Conservation (phyloP, 2,329 filamentous ascomycete genomes). For the Aureobasidium namibiae region DNA sequence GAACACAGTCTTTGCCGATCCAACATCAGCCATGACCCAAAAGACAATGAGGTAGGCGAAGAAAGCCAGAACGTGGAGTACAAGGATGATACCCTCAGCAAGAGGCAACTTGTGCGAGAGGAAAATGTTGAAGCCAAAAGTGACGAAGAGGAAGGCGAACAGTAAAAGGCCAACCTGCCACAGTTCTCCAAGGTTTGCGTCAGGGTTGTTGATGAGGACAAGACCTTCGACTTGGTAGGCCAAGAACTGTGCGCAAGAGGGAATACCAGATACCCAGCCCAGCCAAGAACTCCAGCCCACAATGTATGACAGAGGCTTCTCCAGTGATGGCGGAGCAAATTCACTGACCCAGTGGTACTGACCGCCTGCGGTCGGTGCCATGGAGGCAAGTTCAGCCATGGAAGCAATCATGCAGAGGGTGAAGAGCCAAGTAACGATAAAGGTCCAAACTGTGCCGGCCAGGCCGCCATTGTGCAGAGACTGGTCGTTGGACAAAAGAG, state of each 20-base stretch:
- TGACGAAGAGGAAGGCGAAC: constrained; percentile 26
- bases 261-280: constrained; percentile 26
- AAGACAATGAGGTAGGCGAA: constrained; percentile 21
- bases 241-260: constrained; percentile 16
- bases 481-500: constrained; percentile 9
- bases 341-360: constrained; percentile 21
- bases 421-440: constrained; percentile 27
- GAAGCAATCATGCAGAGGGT: constrained; percentile 13
- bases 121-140: constrained; percentile 29
- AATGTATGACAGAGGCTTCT: constrained; percentile 39
- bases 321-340: constrained; percentile 34
- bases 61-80: constrained; percentile 38
- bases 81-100: constrained; percentile 28
- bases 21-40: constrained; percentile 26
- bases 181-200: constrained; percentile 24
- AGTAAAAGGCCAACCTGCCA: constrained; percentile 35
- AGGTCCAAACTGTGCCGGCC: constrained; percentile 13
- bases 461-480: constrained; percentile 12
- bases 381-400: constrained; percentile 36
- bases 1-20: constrained; percentile 24
- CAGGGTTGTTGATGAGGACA: constrained; percentile 28
- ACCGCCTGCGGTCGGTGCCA: constrained; percentile 34
- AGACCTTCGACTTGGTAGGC: constrained; percentile 19
- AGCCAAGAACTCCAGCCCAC: constrained; percentile 37
- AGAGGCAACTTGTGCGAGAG: constrained; percentile 26